Evolutionary conservation across 148 eudicot species (phyloP).

Genomic region (Hydrangea macrophylla): DNA sequence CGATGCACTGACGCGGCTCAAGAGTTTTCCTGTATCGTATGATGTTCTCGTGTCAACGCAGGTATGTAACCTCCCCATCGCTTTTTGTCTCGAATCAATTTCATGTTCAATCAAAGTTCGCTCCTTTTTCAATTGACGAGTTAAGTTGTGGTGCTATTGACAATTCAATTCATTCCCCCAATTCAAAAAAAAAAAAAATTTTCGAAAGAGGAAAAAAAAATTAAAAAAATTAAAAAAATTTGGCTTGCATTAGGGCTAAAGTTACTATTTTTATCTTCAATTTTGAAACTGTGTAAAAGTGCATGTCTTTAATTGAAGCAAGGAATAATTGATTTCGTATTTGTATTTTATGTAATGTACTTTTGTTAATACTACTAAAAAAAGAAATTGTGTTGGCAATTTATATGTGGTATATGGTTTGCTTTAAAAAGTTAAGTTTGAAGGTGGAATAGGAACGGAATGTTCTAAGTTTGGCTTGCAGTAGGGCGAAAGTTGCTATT

Average conservation of each 20-base stretch:
- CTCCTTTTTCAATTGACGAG: background rate
- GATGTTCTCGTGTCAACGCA: constrained; percentile 29
- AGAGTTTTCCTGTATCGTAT: constrained; percentile 16
- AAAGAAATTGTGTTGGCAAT: background rate
- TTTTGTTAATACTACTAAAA: too few species aligned
- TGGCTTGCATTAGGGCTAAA: too few species aligned
- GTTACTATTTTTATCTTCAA: too few species aligned
- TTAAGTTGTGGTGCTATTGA: background rate
- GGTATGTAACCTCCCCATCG: background rate
- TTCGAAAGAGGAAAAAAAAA: too few species aligned
- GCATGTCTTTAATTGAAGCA: background rate
- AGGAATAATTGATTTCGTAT: background rate
- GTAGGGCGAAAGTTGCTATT: too few species aligned
- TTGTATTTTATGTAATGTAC: too few species aligned
- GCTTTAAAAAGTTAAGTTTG: background rate
- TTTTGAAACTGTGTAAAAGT: too few species aligned
- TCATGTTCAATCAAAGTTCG: background rate
- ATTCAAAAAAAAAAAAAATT: too few species aligned
- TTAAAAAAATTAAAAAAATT: too few species aligned
- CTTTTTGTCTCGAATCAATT: background rate
- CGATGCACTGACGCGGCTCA: constrained; percentile 24
- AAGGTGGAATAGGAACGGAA: too few species aligned
- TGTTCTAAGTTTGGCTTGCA: too few species aligned
- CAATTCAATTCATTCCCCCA: too few species aligned
- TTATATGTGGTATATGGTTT: background rate